Evolutionary conservation across 345 rosid species (phyloP).

Genomic region (Arabis alpina): DNA sequence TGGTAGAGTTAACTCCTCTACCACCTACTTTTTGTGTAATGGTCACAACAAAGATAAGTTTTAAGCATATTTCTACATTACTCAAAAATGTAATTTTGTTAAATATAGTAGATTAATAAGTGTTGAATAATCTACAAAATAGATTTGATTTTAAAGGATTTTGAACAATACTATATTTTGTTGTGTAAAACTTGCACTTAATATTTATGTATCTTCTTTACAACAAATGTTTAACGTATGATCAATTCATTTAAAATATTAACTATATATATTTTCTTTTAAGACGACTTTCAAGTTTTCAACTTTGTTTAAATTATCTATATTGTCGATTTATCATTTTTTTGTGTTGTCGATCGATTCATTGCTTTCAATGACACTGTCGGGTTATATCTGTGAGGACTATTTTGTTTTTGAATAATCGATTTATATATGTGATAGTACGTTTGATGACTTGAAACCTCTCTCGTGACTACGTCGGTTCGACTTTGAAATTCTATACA

Average conservation of each 20-base stretch:
- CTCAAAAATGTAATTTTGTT: not conserved
- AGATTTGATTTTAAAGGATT: not conserved
- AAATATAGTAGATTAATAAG: not conserved
- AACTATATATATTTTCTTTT: not conserved
- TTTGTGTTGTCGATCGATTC: too few species aligned
- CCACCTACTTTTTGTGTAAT: slow-evolving; percentile 32
- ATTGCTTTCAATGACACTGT: too few species aligned
- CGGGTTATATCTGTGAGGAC: too few species aligned
- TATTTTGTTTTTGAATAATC: too few species aligned
- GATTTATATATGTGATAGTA: not conserved
- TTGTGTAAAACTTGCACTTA: not conserved
- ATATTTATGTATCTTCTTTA: too few species aligned
- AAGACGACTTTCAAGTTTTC: not conserved
- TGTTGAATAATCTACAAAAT: not conserved
- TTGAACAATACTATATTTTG: not conserved
- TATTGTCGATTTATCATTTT: too few species aligned
- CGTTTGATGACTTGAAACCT: not conserved
- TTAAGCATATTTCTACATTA: not conserved
- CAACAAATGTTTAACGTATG: not conserved
- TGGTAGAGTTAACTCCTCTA: slow-evolving; percentile 10
- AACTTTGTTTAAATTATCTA: not conserved
- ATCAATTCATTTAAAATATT: not conserved
- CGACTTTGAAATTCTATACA: slow-evolving; percentile 6
- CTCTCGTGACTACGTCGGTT: not conserved
- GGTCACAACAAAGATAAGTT: not conserved